Evolutionary conservation across 208 protist species (phyloP).

Genomic region (Leptomonas pyrrhocoris): DNA sequence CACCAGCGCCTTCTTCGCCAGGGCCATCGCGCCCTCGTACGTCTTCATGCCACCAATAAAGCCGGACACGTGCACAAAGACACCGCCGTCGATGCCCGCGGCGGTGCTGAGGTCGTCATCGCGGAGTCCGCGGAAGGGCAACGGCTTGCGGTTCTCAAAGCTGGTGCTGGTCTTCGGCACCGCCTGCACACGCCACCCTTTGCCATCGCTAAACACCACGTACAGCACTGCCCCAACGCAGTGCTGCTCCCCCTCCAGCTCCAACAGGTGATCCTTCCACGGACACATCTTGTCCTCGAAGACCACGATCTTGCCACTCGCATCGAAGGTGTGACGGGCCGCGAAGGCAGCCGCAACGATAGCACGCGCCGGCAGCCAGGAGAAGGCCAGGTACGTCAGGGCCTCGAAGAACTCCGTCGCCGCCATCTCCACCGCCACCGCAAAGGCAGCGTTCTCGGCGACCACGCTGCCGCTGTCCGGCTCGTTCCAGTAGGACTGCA

Average conservation of each 20-base stretch:
- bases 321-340: constrained; percentile 45
- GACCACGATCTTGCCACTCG: constrained; percentile 84
- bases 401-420: constrained; percentile 85
- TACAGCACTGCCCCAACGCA: constrained; percentile 74
- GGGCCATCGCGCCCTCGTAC: constrained; percentile 91
- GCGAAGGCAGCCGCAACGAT: constrained; percentile 85
- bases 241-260: constrained; percentile 79
- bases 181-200: constrained; percentile 92
- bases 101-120: constrained; percentile 87
- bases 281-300: constrained; percentile 79
- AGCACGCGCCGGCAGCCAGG: constrained; percentile 90
- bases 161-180: constrained; percentile 66
- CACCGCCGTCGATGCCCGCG: constrained; percentile 85
- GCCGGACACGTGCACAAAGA: constrained; percentile 96
- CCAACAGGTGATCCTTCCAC: constrained; percentile 95
- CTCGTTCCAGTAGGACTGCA: constrained; percentile 94
- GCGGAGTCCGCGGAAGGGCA: constrained; percentile 94
- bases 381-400: constrained; percentile 81
- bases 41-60: constrained; percentile 97
- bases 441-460: constrained; percentile 73
- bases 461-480: constrained; percentile 40
- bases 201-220: constrained; percentile 89
- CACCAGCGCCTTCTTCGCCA: constrained; percentile 88
- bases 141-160: constrained; percentile 85
- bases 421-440: constrained; percentile 89